A percentile compares a stretch with the other conserved stretches of the same genome.
Conservation (phyloP, 2,329 filamentous ascomycete genomes). For the Cladosporium sp. region DNA sequence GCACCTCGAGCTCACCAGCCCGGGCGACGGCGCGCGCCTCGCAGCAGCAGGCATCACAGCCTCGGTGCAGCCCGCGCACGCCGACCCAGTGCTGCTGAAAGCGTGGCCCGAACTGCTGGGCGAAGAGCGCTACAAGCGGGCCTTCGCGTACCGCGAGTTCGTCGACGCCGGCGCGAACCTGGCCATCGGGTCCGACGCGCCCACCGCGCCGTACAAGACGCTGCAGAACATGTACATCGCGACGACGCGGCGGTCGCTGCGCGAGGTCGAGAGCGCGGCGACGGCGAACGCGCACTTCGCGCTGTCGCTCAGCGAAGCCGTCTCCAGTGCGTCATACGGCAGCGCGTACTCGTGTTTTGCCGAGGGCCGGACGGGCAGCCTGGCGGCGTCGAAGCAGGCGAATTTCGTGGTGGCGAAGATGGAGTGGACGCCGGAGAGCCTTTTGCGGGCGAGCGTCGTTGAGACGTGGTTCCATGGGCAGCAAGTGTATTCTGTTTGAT, state of each 20-base stretch:
- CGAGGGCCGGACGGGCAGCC: constrained; percentile 54
- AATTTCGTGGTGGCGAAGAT: constrained; percentile 54
- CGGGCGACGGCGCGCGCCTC: constrained; percentile 57
- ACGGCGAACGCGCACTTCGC: constrained; percentile 50
- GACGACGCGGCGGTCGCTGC: constrained; percentile 57
- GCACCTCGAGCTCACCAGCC: constrained; percentile 61
- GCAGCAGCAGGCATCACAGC: constrained; percentile 70
- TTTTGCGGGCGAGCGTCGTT: neutral
- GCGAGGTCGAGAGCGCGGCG: constrained; percentile 44
- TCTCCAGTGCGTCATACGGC: constrained; percentile 56
- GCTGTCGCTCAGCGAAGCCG: constrained; percentile 54
- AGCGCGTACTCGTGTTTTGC: constrained; percentile 61
- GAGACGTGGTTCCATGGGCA: constrained; percentile 3
- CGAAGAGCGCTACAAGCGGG: constrained; percentile 53
- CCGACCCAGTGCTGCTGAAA: constrained; percentile 67
- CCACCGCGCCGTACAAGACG: constrained; percentile 58
- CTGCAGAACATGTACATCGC: constrained; percentile 61
- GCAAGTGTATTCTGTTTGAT: neutral
- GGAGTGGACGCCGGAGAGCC: constrained; percentile 5
- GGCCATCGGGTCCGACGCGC: constrained; percentile 60
- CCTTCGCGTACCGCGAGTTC: constrained; percentile 65
- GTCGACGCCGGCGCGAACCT: constrained; percentile 55
- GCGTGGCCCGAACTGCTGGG: constrained; percentile 63
- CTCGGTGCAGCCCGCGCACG: constrained; percentile 89
- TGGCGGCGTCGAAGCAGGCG: constrained; percentile 55